These are phyloP conservation scores for Linaria vulgaris DNA, from an alignment of 257 asterid genomes.

Conservation along the genomic window DNA sequence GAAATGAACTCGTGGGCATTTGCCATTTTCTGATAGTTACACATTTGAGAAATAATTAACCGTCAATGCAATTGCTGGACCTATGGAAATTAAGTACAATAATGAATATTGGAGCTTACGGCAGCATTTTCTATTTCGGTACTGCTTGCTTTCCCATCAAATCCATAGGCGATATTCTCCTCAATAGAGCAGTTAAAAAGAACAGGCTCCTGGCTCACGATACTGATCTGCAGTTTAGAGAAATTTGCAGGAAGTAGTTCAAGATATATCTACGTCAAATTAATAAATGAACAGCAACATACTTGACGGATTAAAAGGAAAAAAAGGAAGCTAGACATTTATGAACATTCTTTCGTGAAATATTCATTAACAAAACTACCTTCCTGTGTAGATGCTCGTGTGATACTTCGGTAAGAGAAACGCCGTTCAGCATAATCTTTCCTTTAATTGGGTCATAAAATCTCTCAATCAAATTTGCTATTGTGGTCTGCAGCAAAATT, in stretches of 20 bases:
- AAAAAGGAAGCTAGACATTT: background rate
- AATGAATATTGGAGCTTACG: slow-evolving; percentile 40
- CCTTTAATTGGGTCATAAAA: slow-evolving; percentile 79
- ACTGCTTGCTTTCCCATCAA: slow-evolving; percentile 69
- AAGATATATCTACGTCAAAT: background rate
- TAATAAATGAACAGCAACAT: slow-evolving; percentile 1
- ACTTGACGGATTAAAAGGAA: background rate
- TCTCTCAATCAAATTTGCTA: slow-evolving; percentile 88
- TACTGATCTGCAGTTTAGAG: slow-evolving; percentile 57
- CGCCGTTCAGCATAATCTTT: slow-evolving; percentile 63
- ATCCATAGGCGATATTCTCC: slow-evolving; percentile 84
- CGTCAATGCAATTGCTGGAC: slow-evolving; percentile 7
- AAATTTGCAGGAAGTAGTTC: background rate
- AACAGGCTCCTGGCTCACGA: slow-evolving; percentile 89
- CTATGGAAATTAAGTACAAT: background rate
- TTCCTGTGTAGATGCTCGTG: slow-evolving; percentile 72
- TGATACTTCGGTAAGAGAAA: slow-evolving; percentile 70
- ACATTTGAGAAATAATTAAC: background rate
- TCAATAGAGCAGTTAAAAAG: slow-evolving; percentile 83
- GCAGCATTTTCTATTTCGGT: slow-evolving; percentile 71
- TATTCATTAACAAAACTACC: slow-evolving; percentile 38
- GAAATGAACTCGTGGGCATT: slow-evolving; percentile 75
- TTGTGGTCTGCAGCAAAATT: slow-evolving; percentile 66
- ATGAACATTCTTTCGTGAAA: background rate
- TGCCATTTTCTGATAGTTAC: slow-evolving; percentile 70